Conservation (phyloP, 768 basidiomycete genomes). For the Mycena filopes region DNA sequence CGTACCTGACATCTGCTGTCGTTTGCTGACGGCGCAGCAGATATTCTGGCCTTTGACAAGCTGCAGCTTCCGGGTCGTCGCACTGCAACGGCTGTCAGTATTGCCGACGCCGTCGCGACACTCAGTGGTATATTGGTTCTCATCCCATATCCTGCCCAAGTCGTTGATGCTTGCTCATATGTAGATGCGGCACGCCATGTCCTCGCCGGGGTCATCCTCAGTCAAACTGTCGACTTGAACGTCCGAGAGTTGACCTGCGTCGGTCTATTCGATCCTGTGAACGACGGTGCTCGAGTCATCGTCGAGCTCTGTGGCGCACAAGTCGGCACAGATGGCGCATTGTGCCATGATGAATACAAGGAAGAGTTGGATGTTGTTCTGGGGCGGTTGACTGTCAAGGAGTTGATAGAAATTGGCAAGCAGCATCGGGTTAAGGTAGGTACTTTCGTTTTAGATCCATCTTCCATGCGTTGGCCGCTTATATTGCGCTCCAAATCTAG, state of each 20-base stretch:
- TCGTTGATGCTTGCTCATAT: background rate
- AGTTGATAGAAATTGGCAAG: background rate
- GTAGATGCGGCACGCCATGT: background rate
- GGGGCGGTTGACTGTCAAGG: background rate
- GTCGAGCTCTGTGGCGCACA: background rate
- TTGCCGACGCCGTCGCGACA: background rate
- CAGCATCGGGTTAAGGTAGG: background rate
- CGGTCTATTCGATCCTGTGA: background rate
- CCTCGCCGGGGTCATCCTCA: background rate
- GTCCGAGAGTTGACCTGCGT: background rate
- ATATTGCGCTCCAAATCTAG: background rate
- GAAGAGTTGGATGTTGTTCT: background rate
- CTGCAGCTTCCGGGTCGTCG: no score
- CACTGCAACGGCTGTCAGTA: no score
- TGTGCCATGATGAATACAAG: no score
- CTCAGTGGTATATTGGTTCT: background rate
- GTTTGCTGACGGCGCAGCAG: background rate
- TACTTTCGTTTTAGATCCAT: no score
- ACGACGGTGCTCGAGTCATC: background rate
- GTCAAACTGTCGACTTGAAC: background rate
- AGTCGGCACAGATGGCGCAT: no score
- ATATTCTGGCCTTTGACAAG: background rate
- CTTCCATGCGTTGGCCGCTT: no score
- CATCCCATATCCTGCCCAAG: no score
- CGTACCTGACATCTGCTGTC: no score